Evolutionary conservation across 2,329 filamentous ascomycete species (phyloP).

Genomic region (Aspergillus aculeatinus): DNA sequence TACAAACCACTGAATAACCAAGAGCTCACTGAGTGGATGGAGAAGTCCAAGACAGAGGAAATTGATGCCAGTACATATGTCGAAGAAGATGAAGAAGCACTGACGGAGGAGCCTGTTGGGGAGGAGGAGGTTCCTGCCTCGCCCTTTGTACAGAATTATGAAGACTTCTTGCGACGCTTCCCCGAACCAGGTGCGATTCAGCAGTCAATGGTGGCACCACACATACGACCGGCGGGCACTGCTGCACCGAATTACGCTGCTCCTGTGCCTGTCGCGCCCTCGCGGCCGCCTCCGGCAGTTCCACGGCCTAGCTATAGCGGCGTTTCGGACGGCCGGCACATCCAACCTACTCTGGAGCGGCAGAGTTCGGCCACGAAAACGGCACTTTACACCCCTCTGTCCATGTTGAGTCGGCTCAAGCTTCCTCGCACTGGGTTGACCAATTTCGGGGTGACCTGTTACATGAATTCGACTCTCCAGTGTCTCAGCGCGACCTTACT

Average conservation of each 20-base stretch:
- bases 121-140: conserved; percentile 45
- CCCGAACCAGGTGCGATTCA: conserved; percentile 66
- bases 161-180: conserved; percentile 81
- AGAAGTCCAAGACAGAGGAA: conserved; percentile 68
- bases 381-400: conserved; percentile 43
- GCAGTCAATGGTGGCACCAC: conserved; percentile 55
- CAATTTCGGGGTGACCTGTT: conserved; percentile 83
- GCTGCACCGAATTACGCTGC: conserved; percentile 36
- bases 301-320: conserved; percentile 77
- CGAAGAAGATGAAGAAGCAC: conserved; percentile 40
- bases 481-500: conserved; percentile 71
- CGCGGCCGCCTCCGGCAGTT: conserved; percentile 66
- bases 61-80: conserved; percentile 46
- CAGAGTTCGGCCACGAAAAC: conserved; percentile 48
- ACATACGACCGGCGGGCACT: conserved; percentile 28
- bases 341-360: conserved; percentile 43
- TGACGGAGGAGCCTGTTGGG: conserved; percentile 43
- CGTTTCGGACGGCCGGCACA: conserved; percentile 62
- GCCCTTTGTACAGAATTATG: conserved; percentile 66
- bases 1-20: conserved; percentile 74
- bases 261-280: conserved; percentile 58
- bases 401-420: conserved; percentile 46
- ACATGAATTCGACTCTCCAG: conserved; percentile 89
- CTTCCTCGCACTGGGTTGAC: conserved; percentile 70
- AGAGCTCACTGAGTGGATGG: conserved; percentile 78